phyloP scores from a whole-genome alignment of 2,329 filamentous ascomycete genomes.

The Fusarium sp. region DNA sequence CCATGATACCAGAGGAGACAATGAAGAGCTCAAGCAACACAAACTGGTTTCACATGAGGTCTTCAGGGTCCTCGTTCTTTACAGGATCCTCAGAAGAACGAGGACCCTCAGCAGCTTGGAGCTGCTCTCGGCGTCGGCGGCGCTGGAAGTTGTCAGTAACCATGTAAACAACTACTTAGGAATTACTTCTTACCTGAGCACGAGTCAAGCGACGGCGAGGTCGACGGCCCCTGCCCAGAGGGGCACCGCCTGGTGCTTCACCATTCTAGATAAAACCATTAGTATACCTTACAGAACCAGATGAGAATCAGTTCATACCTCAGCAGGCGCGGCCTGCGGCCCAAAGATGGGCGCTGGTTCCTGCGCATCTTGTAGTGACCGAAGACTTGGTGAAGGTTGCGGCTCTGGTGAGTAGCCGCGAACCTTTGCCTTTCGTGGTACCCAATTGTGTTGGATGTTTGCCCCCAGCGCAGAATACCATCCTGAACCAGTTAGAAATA shows the following conservation, averaged over 20 bases:
- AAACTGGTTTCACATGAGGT: too few relatives aligned
- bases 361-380: fast-evolving
- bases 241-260: background rate
- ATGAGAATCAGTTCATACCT: background rate
- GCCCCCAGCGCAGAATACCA: background rate
- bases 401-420: background rate
- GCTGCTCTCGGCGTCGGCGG: too few relatives aligned
- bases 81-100: too few relatives aligned
- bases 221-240: background rate
- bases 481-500: background rate
- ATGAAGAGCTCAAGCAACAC: too few relatives aligned
- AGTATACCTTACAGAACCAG: background rate
- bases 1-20: too few relatives aligned
- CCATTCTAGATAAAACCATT: background rate
- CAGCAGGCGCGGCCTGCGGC: background rate
- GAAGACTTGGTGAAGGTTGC: background rate
- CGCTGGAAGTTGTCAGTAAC: background rate
- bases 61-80: too few relatives aligned
- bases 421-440: background rate
- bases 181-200: background rate
- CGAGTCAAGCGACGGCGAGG: background rate
- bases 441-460: background rate
- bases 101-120: too few relatives aligned
- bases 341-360: background rate
- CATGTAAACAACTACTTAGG: background rate